Percentiles rank a stretch among this genome's conserved stretches.
These are phyloP conservation scores for Linnemannia hyalina DNA, from an alignment of 192 early-diverging fungal genomes.

Conservation along the genomic window DNA sequence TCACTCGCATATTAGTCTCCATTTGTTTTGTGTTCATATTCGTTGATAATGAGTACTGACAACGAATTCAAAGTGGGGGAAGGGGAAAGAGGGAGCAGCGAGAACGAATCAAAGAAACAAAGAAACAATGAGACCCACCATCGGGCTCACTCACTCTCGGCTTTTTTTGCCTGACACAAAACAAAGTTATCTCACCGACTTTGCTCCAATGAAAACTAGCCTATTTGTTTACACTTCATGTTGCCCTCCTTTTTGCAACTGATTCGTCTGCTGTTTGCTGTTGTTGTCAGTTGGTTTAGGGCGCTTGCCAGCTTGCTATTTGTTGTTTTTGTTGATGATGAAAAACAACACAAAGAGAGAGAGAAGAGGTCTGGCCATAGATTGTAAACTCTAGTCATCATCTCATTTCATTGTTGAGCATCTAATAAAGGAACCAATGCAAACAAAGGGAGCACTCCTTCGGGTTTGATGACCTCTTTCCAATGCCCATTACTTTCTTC, in stretches of 20 bases:
- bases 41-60: not conserved
- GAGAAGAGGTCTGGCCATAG: not conserved
- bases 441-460: no score
- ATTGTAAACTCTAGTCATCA: not conserved
- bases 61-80: not conserved
- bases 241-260: not conserved
- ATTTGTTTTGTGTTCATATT: not conserved
- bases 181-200: not conserved
- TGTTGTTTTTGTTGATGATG: slow-evolving; percentile 6
- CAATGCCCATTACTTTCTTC: no score
- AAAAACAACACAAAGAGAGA: no score
- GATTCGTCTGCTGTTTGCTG: no score
- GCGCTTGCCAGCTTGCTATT: not conserved
- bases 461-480: no score
- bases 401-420: no score
- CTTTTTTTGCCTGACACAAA: not conserved
- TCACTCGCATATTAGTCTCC: not conserved
- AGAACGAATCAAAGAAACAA: not conserved
- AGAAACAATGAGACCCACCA: not conserved
- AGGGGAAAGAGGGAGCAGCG: not conserved
- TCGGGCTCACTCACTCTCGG: not conserved
- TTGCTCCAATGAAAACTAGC: not conserved
- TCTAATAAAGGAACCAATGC: not conserved
- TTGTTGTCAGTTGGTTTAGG: no score
- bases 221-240: not conserved